Evolutionary conservation across 2,329 filamentous ascomycete genomes (phyloP), one percentile per base, ranked within the genome.

Genomic region (Penicillium italicum): DNA sequence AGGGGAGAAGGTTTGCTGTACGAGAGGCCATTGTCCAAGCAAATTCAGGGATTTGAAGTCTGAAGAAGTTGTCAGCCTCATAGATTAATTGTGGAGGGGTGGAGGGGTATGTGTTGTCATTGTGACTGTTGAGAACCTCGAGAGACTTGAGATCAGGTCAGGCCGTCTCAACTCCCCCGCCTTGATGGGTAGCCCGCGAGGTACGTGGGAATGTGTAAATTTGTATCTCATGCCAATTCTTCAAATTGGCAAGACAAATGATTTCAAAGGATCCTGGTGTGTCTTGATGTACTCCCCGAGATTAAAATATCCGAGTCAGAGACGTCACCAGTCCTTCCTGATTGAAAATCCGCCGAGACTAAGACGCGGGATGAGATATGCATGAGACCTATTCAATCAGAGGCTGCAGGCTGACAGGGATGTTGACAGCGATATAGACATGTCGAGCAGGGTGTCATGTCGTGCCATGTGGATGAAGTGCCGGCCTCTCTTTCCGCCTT

Each of bases 21-120:
- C 18, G 46, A 49, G 30, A 30, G 28, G 37, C 11, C 26, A 24
- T 42, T 42, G 37, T 50, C 47, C 47, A 50, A 42, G 37, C 47
- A 31, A 0, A 2, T 41, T 8, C 36, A 24, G 6, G 20, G 18
- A 34, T 43, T 50, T 5, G 11, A 20, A 30, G n/a, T 18, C 20
- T 45, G 49, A 51, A 51, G 31, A 51, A 30, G 43, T 30, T 30
- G 18, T 52, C 42, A 47, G 50, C 42, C 50, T 53, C 50, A 47
- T 31, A 24, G n/a, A 38, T 24, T 8, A 16, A 30, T 14, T 22
- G 20, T 41, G 36, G 47, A 31, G 20, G 45, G 34, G 16, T 5
- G 12, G 33, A n/a, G 16, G 34, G 43, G 31, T n/a, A 6, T 41
- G 36, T 12, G 37, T 42, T 38, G 36, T 38, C 33, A 30, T 38